A percentile compares a stretch with the other conserved stretches of the same genome.
These are phyloP conservation scores for Teratosphaeria nubilosa DNA, from an alignment of 2,329 filamentous ascomycete species.

Conservation along the genomic window DNA sequence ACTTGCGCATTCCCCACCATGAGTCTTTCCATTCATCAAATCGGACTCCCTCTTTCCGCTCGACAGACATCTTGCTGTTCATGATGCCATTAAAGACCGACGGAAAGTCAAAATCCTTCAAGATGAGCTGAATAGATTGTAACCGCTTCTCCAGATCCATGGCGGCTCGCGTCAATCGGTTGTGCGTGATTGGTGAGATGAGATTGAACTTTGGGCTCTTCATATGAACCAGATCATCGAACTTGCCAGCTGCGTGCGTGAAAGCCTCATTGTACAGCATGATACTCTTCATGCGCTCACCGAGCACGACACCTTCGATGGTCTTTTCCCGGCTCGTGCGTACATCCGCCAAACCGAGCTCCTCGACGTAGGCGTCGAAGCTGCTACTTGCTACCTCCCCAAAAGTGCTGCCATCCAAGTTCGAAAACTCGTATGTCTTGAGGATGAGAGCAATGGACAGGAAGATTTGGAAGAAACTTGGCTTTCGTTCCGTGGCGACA, in stretches of 20 bases:
- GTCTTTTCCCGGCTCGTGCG: slow-evolving; percentile 77
- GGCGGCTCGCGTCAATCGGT: slow-evolving; percentile 71
- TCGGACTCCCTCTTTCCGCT: slow-evolving; percentile 62
- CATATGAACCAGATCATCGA: slow-evolving; percentile 59
- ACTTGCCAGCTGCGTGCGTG: slow-evolving; percentile 80
- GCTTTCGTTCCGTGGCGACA: slow-evolving; percentile 46
- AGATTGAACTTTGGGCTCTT: slow-evolving; percentile 59
- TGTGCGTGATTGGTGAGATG: slow-evolving; percentile 61
- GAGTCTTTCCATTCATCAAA: slow-evolving; percentile 76
- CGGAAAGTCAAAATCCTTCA: slow-evolving; percentile 88
- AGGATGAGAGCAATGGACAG: slow-evolving; percentile 50
- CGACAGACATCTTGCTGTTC: slow-evolving; percentile 66
- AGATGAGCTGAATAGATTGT: slow-evolving; percentile 56
- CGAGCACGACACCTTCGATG: slow-evolving; percentile 77
- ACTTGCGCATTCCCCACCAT: slow-evolving; percentile 65
- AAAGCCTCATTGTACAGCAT: slow-evolving; percentile 86
- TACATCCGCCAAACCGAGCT: slow-evolving; percentile 68
- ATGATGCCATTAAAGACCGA: slow-evolving; percentile 80
- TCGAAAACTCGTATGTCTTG: slow-evolving; percentile 49
- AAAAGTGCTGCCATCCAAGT: slow-evolving; percentile 53
- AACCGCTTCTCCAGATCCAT: slow-evolving; percentile 69
- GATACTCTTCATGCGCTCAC: slow-evolving; percentile 73
- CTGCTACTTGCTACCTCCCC: slow-evolving; percentile 53
- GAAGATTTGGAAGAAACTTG: slow-evolving; percentile 50
- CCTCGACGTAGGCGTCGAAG: slow-evolving; percentile 67